Base-by-base conservation (phyloP, 345 rosid species). In the Gossypium bickii region DNA sequence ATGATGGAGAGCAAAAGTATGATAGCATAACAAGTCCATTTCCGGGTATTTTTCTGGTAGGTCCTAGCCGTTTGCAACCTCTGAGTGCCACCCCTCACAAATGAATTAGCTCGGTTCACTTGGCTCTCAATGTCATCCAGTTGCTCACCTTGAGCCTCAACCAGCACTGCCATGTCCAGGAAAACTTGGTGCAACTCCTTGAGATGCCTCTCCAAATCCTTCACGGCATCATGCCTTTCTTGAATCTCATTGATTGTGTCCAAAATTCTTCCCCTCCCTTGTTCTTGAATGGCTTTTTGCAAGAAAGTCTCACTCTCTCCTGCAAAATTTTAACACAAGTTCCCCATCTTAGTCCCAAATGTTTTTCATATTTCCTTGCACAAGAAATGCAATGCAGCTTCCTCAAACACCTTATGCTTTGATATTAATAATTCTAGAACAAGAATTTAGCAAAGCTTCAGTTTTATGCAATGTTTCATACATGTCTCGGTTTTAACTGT, bases 281-380 rank as follows among this genome's bases (percentile, higher is more conserved):
- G 97, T 52, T 94, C 94, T 77, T 90, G 97, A 70, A 94, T 94
- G 16, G 97, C 98, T 47, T 89, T 94, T 74, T 92, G 97, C 68
- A 92, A 83, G 80, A 94, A 90, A 3, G 85, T 89, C 82, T 94
- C 98, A 67, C 97, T 92, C 82, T 92, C 97, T 12, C 98, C 97
- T 92, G 89, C 72, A 83, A 44, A 3, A 48, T 48, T 24, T 72
- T 9, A 22, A 12, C 47, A 27, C 15, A 38, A 57, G 29, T 53
- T 56, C 63, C n/a, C 55, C 49, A 58, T 58, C 58, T 22, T 58
- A 34, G 24, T 12, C 2, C 62, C 16, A 41, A n/a, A 43, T 41
- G 16, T 38, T 53, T 2, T 63, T 9, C 68, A 63, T 38, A 9
- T 17, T 17, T 38, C 11, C 45, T 60, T 60, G n/a, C 43, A 25